Percentiles rank a stretch among this genome's conserved stretches.
Evolutionary conservation across 148 eudicot genomes (phyloP).

Genomic region (Hydrangea macrophylla): DNA sequence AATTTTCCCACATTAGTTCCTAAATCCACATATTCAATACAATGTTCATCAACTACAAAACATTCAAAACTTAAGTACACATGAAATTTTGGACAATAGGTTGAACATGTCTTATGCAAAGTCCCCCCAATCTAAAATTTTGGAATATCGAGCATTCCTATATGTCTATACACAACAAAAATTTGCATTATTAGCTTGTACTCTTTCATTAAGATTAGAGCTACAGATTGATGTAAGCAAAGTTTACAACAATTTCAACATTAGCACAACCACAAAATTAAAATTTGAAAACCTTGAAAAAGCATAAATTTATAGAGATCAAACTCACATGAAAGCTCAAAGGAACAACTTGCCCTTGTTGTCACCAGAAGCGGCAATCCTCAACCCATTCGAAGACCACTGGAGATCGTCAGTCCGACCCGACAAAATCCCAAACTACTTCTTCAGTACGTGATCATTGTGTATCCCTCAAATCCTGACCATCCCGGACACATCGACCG

Average conservation of each 20-base stretch:
- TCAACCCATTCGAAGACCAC: slow-evolving; percentile 76
- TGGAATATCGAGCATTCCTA: too few relatives aligned
- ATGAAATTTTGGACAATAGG: background rate
- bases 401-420: slow-evolving; percentile 90
- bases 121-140: too few relatives aligned
- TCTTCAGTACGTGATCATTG: slow-evolving; percentile 74
- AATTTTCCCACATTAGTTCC: slow-evolving; percentile 93
- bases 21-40: slow-evolving; percentile 79
- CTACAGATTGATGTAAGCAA: too few relatives aligned
- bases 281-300: background rate
- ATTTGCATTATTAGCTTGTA: too few relatives aligned
- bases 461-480: slow-evolving; percentile 94
- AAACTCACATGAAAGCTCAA: slow-evolving; percentile 85
- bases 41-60: background rate
- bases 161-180: too few relatives aligned
- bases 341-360: slow-evolving; percentile 88
- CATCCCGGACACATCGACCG: slow-evolving; percentile 77
- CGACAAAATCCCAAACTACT: slow-evolving; percentile 77
- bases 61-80: background rate
- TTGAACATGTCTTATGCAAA: background rate
- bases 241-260: too few relatives aligned
- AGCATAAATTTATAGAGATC: background rate
- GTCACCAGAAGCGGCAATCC: slow-evolving; percentile 93
- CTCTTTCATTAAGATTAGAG: too few relatives aligned
- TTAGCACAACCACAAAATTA: too few relatives aligned